Conservation (phyloP, 495 filamentous ascomycete species). For the Pyrenula aspistea region DNA sequence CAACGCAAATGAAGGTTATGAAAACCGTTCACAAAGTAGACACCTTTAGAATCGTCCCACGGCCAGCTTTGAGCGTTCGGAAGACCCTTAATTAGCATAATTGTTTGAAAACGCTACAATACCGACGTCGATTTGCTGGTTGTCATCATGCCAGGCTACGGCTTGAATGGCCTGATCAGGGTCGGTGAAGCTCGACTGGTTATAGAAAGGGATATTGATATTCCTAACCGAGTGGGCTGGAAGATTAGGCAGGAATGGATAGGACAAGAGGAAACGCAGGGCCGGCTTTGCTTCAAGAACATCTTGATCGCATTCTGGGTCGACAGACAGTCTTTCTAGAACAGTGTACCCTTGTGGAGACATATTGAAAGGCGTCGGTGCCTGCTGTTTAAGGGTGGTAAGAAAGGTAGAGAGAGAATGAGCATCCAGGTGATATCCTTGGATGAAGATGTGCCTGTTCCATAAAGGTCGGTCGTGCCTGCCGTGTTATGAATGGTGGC, state of each 20-base stretch:
- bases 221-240: not conserved
- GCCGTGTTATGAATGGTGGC: too few relatives aligned
- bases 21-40: slow-evolving; percentile 8
- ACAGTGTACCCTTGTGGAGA: not conserved
- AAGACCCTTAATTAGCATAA: not conserved
- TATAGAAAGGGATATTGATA: not conserved
- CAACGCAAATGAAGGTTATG: slow-evolving; percentile 8
- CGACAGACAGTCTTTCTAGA: not conserved
- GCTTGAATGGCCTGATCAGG: not conserved
- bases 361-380: too few relatives aligned
- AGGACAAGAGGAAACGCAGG: not conserved
- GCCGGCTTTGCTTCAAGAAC: not conserved
- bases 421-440: too few relatives aligned
- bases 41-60: not conserved
- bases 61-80: not conserved
- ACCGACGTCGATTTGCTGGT: not conserved
- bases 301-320: not conserved
- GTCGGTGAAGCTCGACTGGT: not conserved
- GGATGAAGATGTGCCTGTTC: too few relatives aligned
- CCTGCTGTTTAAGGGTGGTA: too few relatives aligned
- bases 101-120: not conserved
- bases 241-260: not conserved
- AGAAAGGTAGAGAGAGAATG: too few relatives aligned
- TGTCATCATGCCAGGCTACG: not conserved
- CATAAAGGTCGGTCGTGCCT: too few relatives aligned